Conservation (phyloP, 2,329 filamentous ascomycete species). For the Amylocarpus encephaloides region DNA sequence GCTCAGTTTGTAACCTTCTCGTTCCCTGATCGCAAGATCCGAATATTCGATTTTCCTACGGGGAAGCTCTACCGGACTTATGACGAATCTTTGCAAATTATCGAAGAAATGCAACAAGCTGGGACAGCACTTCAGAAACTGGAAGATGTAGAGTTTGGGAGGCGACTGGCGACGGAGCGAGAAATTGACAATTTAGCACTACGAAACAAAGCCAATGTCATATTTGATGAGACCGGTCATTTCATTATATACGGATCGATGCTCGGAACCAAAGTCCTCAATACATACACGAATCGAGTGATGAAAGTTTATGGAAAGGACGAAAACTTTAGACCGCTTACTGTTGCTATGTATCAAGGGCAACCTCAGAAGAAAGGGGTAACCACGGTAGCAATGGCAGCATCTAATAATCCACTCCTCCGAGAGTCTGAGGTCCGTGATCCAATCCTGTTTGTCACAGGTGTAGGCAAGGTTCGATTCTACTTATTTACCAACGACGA, state of each 20-base stretch:
- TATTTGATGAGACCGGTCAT: slow-evolving; percentile 93
- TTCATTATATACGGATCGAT: slow-evolving; percentile 94
- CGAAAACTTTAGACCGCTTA: slow-evolving; percentile 77
- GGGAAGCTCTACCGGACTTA: slow-evolving; percentile 89
- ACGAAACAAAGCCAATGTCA: slow-evolving; percentile 70
- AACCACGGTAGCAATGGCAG: slow-evolving; percentile 94
- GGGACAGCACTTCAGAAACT: slow-evolving; percentile 74
- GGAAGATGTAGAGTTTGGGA: slow-evolving; percentile 87
- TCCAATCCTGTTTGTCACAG: slow-evolving; percentile 80
- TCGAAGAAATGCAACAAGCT: slow-evolving; percentile 94
- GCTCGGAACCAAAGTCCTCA: slow-evolving; percentile 88
- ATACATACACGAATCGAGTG: slow-evolving; percentile 88
- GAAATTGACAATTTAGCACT: slow-evolving; percentile 70
- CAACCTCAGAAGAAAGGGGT: slow-evolving; percentile 90
- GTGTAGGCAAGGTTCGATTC: slow-evolving; percentile 81
- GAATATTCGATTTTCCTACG: slow-evolving; percentile 85
- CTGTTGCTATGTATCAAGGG: slow-evolving; percentile 86
- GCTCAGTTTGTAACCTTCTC: slow-evolving; percentile 84
- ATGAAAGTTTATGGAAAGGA: slow-evolving; percentile 87
- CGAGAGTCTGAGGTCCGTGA: slow-evolving; percentile 88
- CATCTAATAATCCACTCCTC: slow-evolving; percentile 84
- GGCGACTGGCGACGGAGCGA: slow-evolving; percentile 76
- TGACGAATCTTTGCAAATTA: slow-evolving; percentile 84
- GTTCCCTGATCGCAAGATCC: slow-evolving; percentile 86
- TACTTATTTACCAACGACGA: slow-evolving; percentile 97